Evolutionary conservation across 495 filamentous ascomycete genomes (phyloP), one percentile per base, ranked within the genome.

Genomic region (Podospora bellae-mahoneyi): DNA sequence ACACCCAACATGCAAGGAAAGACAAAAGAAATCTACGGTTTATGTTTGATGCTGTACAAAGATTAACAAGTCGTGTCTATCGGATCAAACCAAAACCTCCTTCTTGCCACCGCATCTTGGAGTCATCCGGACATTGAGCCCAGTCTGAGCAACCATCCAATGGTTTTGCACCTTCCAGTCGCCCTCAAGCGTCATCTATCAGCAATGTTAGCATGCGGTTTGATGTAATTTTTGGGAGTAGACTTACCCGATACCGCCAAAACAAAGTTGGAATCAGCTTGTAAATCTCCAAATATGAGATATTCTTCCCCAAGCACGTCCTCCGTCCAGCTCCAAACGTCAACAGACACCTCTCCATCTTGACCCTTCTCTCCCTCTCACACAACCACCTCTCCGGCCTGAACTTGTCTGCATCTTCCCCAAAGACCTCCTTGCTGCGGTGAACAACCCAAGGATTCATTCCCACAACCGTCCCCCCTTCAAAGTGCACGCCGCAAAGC

Each of bases 311-410:
- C 54, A 78, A 63, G 60, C 81, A 84, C 2, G 66, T 72, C 44
- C 75, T 78, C 9, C 75, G 74, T 1, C 80, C 82, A 62, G 72
- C 71, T 0, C 79, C 79, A 68, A 77, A 76, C 3, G 71, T 72
- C 18, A 70, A 62, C 10, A 64, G 48, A 19, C 72, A 69, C 30
- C 73, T 76, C 63, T 81, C 75, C 80, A 81, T 81, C 66, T 64
- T 69, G 64, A 71, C 71, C 1, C 71, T 62, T 34, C 68, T 69
- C 57, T 81, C 78, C 19, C 71, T 69, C 26, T 71, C 70, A 13
- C 67, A 69, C 10, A 88, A 74, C 84, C 85, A 88, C 30, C 86
- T 78, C 62, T 85, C 85, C 0, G 87, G 85, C 1, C 79, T 74
- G 62, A 83, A 88, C 15, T 68, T 30, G 64, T 81, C 72, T 2